Base-by-base conservation (phyloP, 2,329 filamentous ascomycete genomes). In the Clarireedia paspali region DNA sequence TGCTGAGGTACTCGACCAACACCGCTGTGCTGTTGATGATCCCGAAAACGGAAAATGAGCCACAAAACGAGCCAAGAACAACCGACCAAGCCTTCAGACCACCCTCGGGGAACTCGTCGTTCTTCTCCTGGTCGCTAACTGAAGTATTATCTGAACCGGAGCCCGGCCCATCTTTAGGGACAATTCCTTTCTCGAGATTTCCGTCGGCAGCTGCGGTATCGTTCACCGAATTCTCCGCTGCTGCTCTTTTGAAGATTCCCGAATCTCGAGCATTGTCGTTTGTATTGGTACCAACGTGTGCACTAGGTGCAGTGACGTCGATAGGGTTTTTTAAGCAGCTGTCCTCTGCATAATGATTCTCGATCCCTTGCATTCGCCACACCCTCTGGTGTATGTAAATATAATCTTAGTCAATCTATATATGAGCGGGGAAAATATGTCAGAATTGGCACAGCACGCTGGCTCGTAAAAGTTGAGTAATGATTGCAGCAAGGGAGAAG, bases 41-140 rank as follows among this genome's bases (percentile, higher is more conserved):
- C 0, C 84, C 85, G 42, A 88, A 79, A 10, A 76, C 75, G 7
- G 81, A 78, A 47, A 83, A 74, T 61, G 85, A 78, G 5, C 80
- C 82, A 60, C 77, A 77, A 67, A 87, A 87, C 12, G 78, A 80
- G 27, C 85, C 85, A 6, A 87, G 69, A 5, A 88, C 84, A 23
- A 88, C 84, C 5, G 80, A 72, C 82, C 84, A 88, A 57, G 79
- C 83, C 66, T 77, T 71, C 14, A 77, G 67, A 10, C 85, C 85
- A 14, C 85, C 85, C 73, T 88, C 85, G 0, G 85, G 85, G 62
- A 87, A 88, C 15, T 68, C 63, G 53, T 67, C 64, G 38, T 66
- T 64, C 3, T 68, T 62, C 14, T 62, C 65, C 3, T 14, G 42
- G 23, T 56, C 47, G 4, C 30, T 51, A 40, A 61, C 17, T n/a